Percentiles rank a stretch among this genome's conserved stretches.
phyloP scores from a whole-genome alignment of 768 basidiomycete species.

The Tubosaeta brunneosetosa region DNA sequence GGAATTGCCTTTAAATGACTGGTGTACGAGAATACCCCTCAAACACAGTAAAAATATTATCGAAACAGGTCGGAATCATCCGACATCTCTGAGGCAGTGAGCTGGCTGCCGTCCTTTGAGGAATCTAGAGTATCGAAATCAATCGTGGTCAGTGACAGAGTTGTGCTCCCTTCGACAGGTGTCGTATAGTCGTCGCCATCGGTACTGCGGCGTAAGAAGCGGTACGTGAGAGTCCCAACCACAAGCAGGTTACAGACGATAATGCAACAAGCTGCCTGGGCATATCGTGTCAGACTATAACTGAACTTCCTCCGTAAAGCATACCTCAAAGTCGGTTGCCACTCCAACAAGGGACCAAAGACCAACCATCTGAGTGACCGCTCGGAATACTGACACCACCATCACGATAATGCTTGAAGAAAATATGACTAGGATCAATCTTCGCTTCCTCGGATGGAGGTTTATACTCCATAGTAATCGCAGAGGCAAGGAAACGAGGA shows the following conservation, averaged over 20 bases:
- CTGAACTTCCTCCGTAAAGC: no score
- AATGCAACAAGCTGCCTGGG: conserved; percentile 11
- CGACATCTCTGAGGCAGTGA: neutral
- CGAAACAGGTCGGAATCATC: neutral
- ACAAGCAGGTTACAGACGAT: conserved; percentile 23
- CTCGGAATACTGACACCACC: conserved; percentile 10
- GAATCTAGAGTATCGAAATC: conserved; percentile 1
- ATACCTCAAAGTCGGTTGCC: conserved; percentile 15
- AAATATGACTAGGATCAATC: conserved; percentile 10
- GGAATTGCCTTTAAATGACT: neutral
- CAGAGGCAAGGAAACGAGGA: conserved; percentile 13
- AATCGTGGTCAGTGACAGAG: conserved; percentile 12
- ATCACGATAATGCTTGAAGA: conserved; percentile 12
- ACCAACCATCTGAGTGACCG: conserved; percentile 6
- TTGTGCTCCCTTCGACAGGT: neutral
- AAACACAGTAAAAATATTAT: neutral
- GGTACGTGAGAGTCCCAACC: conserved; percentile 15
- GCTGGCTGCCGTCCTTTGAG: neutral
- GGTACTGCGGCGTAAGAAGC: conserved; percentile 4
- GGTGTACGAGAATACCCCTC: neutral
- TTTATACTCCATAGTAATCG: conserved; percentile 8
- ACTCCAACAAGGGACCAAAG: conserved; percentile 6
- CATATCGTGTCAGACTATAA: neutral
- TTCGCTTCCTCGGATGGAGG: conserved; percentile 12
- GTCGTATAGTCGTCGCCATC: conserved; percentile 11